phyloP scores from a whole-genome alignment of 2,329 filamentous ascomycete species.

The Epichloe sibirici region DNA sequence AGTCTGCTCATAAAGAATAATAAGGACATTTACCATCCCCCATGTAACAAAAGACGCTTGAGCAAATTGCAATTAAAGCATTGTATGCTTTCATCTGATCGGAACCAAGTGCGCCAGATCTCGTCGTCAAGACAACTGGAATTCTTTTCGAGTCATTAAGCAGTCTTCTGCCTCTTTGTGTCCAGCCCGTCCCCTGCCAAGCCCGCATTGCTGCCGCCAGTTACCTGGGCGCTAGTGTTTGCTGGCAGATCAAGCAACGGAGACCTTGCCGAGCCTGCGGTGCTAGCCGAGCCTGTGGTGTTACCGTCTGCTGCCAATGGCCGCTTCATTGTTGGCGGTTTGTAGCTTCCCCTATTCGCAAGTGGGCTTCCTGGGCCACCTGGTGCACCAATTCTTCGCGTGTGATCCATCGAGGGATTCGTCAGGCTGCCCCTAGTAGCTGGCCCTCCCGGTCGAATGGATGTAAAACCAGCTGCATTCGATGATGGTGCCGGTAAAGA shows the following conservation, averaged over 20 bases:
- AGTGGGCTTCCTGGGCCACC: constrained; percentile 41
- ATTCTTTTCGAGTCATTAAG: not conserved
- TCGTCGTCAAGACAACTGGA: not conserved
- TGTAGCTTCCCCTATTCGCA: constrained; percentile 45
- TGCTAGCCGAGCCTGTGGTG: constrained; percentile 9
- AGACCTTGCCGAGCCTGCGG: constrained; percentile 20
- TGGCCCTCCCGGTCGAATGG: constrained; percentile 17
- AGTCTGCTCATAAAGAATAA: not conserved
- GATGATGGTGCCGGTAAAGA: constrained; percentile 10
- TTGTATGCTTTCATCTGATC: not conserved
- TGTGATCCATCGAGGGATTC: constrained; percentile 41
- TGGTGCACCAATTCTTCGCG: constrained; percentile 48
- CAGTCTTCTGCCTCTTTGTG: constrained; percentile 38
- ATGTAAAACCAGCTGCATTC: constrained; percentile 17
- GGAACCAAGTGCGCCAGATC: constrained; percentile 15
- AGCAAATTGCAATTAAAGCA: not conserved
- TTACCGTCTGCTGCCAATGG: constrained; percentile 23
- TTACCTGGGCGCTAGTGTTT: constrained; percentile 24
- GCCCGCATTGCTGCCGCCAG: constrained; percentile 1
- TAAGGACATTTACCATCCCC: not conserved
- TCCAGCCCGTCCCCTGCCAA: constrained; percentile 24
- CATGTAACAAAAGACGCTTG: not conserved
- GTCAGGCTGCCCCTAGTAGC: constrained; percentile 28
- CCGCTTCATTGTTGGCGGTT: constrained; percentile 47
- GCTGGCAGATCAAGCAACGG: constrained; percentile 39